Evolutionary conservation across 2,329 filamentous ascomycete species (phyloP).

Genomic region (Diaporthe sp.): DNA sequence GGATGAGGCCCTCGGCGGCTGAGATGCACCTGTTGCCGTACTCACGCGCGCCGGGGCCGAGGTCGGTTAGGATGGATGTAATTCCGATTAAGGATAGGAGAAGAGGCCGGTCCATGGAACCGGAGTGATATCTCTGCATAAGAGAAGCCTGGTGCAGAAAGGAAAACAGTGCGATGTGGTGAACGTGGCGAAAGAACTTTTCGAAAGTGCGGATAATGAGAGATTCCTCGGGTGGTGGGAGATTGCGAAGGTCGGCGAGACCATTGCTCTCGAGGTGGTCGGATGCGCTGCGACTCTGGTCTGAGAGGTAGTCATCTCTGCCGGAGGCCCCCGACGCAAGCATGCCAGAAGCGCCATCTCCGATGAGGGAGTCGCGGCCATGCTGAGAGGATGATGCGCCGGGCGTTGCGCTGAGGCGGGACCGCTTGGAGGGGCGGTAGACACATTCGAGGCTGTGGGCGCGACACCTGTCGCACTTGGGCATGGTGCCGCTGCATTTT

Average conservation of each 20-base stretch:
- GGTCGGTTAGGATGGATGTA: constrained; percentile 67
- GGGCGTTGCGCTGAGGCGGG: constrained; percentile 41
- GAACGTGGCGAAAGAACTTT: constrained; percentile 69
- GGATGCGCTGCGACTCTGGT: constrained; percentile 47
- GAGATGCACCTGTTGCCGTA: constrained; percentile 68
- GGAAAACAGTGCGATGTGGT: constrained; percentile 70
- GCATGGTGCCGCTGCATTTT: constrained; percentile 68
- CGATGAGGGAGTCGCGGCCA: constrained; percentile 36
- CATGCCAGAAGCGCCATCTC: constrained; percentile 36
- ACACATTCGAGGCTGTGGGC: constrained; percentile 67
- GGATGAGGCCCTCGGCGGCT: constrained; percentile 65
- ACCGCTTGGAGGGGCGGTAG: constrained; percentile 63
- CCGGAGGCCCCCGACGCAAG: constrained; percentile 46
- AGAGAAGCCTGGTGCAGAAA: constrained; percentile 71
- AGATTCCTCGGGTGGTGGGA: constrained; percentile 55
- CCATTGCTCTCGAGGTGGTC: constrained; percentile 43
- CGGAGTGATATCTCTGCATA: constrained; percentile 70
- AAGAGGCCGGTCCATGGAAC: constrained; percentile 66
- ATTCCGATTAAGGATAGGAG: constrained; percentile 68
- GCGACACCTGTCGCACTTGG: constrained; percentile 65
- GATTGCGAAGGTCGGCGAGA: constrained; percentile 41
- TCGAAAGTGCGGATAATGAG: constrained; percentile 66
- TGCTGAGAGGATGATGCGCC: constrained; percentile 45
- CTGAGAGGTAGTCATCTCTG: constrained; percentile 48
- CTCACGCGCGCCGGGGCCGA: constrained; percentile 64